These are phyloP conservation scores for Blastobotrys petasosporus DNA, from an alignment of 1,139 yeast species.

Conservation along the genomic window DNA sequence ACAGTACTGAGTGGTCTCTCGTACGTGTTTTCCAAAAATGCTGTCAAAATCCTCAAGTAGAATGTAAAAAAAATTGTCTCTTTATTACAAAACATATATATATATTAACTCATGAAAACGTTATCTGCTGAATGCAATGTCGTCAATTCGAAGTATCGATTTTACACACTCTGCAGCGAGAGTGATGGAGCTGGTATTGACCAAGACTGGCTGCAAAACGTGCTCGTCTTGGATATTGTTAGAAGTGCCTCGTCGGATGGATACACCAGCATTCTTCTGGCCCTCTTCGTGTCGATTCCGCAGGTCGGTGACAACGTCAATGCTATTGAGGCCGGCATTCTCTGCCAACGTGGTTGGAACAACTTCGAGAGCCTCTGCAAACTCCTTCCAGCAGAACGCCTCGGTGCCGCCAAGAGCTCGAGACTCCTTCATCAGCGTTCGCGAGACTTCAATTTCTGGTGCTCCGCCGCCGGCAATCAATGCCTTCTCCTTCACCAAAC, in stretches of 20 bases:
- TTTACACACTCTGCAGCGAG: conserved; percentile 96
- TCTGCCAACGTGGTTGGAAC: conserved; percentile 97
- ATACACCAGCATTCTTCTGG: conserved; percentile 90
- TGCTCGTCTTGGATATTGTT: conserved; percentile 90
- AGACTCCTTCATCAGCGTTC: conserved; percentile 72
- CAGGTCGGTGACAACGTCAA: conserved; percentile 89
- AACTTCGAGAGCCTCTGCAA: conserved; percentile 91
- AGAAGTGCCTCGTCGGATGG: conserved; percentile 90
- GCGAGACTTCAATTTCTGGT: conserved; percentile 91
- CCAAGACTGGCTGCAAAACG: conserved; percentile 93
- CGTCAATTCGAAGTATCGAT: conserved; percentile 92
- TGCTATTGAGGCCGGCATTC: conserved; percentile 94
- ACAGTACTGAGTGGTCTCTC: conserved; percentile 76
- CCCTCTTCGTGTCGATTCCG: conserved; percentile 90
- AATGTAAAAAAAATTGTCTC: too few relatives aligned
- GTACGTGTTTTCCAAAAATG: conserved; percentile 61
- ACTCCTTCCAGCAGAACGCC: conserved; percentile 91
- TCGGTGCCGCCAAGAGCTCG: conserved; percentile 80
- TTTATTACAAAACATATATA: too few relatives aligned
- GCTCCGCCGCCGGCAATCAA: conserved; percentile 99
- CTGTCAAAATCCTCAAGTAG: conserved; percentile 46
- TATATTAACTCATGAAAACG: background rate
- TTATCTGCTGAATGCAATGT: conserved; percentile 76
- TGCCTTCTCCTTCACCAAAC: conserved; percentile 90
- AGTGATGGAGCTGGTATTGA: conserved; percentile 86